Base-by-base conservation (phyloP, 2,329 filamentous ascomycete genomes). In the Stromatinia cepivora region DNA sequence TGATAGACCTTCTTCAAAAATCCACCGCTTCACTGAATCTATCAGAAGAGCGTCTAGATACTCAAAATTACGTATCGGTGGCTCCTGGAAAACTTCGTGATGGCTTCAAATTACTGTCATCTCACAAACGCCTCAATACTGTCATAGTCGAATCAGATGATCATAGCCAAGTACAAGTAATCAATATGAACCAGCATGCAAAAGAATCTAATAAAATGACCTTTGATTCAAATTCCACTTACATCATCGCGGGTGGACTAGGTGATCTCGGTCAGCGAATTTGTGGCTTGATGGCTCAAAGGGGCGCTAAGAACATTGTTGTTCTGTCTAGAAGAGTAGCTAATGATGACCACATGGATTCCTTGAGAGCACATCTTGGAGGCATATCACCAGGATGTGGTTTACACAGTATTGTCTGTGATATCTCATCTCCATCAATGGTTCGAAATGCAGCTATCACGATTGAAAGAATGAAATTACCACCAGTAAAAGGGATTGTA, bases 251-350 rank as follows among this genome's bases (percentile, higher is more conserved):
- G 59, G 76, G 76, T 8, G 72, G 76, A 25, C 71, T 76, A 28
- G 76, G 77, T 50, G 78, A 75, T 31, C 66, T 79, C 46, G 77
- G 78, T n/a, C 71, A 76, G 20, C 72, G 71, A 52, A 73, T 79
- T 36, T 74, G 73, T 1, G 66, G 68, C 58, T 77, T 73, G 72
- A 76, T 79, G 75, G 75, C 74, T 9, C 66, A 67, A 13, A 72
- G 72, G 11, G 77, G 78, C 9, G 78, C 77, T 13, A 73, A 71
- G 46, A 57, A 78, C 67, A 52, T 79, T 11, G 70, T 78, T n/a
- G 72, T 78, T 57, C 68, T 79, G n/a, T 79, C 77, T 25, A 72
- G 77, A 34, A 63, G 67, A 54, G 46, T 36, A 58, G 31, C 39
- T 36, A n/a, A 34, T 11, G 3, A 58, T 13, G 56, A 39, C 11